Evolutionary conservation across 352 stramenopile species (phyloP), one percentile per base, ranked within the genome.

Genomic region (Phytophthora melonis): DNA sequence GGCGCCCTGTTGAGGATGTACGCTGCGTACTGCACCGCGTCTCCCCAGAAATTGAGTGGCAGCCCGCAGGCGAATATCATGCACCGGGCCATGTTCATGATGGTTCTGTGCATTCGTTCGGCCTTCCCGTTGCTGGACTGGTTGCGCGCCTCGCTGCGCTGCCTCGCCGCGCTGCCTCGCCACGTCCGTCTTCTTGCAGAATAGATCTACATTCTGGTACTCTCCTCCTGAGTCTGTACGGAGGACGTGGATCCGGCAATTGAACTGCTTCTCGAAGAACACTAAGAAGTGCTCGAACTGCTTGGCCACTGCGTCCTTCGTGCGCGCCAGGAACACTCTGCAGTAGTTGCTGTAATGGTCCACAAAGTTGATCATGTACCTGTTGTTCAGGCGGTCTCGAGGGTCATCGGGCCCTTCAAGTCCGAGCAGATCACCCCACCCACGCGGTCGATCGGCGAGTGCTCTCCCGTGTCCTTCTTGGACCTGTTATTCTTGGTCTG

Each of bases 1-100:
- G 73, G 63, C 39, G 65, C 77, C 4, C 70, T n/a, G 23, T 80
- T 84, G 8, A 81, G 52, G 2, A 84, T 63, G 47, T 78, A 78
- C 3, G 45, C 58, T 1, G 68, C 71, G 45, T 81, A 82, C 27
- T 80, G 54, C 2, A 49, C 68, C 0, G 74, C 66, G 25, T 81
- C 54, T 3, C 74, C 67, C 74, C 78, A 82, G 50, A 78, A 77
- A 13, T 21, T 58, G 0, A 85, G 50, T 9, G 65, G 57, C 1
- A 81, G 30, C 1, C 63, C 66, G 32, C 68, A 75, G 1, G 53
- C 58, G 25, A 82, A 80, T 9, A 82, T 10, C 66, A 80, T 79
- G 50, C 70, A 80, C 14, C 68, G 41, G 7, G 63, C 58, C 64
- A 80, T 75, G 58, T 79, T 78, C 61, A 77, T 71, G 16, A 81